phyloP scores from a whole-genome alignment of 257 asterid species.

The Salvia miltiorrhiza region DNA sequence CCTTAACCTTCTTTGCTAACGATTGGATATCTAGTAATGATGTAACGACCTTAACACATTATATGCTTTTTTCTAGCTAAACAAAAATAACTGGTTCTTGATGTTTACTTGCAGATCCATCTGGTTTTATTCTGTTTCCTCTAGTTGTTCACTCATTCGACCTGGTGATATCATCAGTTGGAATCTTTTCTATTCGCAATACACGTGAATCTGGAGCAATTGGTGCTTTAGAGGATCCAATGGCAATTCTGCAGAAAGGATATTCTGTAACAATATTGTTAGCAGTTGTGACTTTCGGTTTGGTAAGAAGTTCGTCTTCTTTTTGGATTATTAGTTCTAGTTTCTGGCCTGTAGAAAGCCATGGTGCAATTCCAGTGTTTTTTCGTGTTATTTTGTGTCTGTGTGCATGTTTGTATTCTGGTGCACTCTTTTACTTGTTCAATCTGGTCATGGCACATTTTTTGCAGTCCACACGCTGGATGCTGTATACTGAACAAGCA shows the following conservation, averaged over 20 bases:
- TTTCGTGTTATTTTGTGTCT: neutral
- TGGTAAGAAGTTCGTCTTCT: constrained; percentile 59
- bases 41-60: constrained; percentile 2
- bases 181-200: constrained; percentile 79
- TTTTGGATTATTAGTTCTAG: constrained; percentile 7
- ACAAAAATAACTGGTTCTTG: neutral
- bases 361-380: constrained; percentile 2
- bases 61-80: constrained; percentile 2
- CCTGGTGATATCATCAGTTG: constrained; percentile 87
- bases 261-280: constrained; percentile 80
- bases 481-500: constrained; percentile 95
- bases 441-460: constrained; percentile 16
- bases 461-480: constrained; percentile 97
- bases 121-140: constrained; percentile 96
- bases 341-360: neutral
- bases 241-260: constrained; percentile 92
- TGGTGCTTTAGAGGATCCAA: constrained; percentile 87
- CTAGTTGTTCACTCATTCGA: constrained; percentile 99
- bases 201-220: constrained; percentile 68
- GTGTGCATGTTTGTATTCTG: neutral
- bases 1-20: neutral
- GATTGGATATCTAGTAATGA: constrained; percentile 5
- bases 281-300: constrained; percentile 89
- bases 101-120: constrained; percentile 76
- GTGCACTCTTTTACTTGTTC: constrained; percentile 22